These are phyloP conservation scores for Dispira simplex DNA, from an alignment of 192 early-diverging fungal species.

Conservation along the genomic window DNA sequence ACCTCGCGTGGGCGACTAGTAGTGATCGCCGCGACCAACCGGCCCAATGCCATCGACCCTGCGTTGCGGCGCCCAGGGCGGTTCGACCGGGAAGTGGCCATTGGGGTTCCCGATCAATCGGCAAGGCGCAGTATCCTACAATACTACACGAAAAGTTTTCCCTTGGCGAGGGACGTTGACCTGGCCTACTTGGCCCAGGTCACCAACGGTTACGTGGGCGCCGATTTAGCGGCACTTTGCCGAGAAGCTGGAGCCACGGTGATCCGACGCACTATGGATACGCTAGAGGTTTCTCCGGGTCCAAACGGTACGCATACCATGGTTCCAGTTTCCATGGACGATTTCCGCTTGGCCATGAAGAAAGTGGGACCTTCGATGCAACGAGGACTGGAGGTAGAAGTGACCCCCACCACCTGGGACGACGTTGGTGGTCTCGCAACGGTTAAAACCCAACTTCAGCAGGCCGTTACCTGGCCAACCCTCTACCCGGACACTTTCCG, in stretches of 20 bases:
- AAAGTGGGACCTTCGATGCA: conserved; percentile 52
- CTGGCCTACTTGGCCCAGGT: conserved; percentile 32
- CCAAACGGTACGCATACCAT: conserved; percentile 4
- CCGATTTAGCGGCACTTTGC: conserved; percentile 74
- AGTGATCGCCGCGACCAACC: conserved; percentile 79
- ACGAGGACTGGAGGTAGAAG: conserved; percentile 44
- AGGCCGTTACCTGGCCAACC: conserved; percentile 85
- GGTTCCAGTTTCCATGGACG: conserved; percentile 13
- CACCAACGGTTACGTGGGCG: conserved; percentile 89
- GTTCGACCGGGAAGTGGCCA: conserved; percentile 71
- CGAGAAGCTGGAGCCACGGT: conserved; percentile 54
- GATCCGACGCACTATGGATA: conserved; percentile 12
- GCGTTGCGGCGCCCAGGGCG: conserved; percentile 70
- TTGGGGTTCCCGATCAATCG: conserved; percentile 56
- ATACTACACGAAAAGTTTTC: conserved; percentile 37
- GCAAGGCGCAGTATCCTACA: conserved; percentile 47
- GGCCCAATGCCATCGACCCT: conserved; percentile 72
- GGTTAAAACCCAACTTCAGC: conserved; percentile 62
- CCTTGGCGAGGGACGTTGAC: conserved; percentile 32
- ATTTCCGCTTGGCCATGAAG: conserved; percentile 50
- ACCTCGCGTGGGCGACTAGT: conserved; percentile 40
- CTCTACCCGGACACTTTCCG: conserved; percentile 44
- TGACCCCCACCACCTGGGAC: conserved; percentile 49
- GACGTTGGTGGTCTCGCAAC: conserved; percentile 80
- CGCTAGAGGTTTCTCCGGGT: not conserved